Base-by-base conservation (phyloP, 1,284 basidiomycete genomes). In the Leucoagaricus sp. region DNA sequence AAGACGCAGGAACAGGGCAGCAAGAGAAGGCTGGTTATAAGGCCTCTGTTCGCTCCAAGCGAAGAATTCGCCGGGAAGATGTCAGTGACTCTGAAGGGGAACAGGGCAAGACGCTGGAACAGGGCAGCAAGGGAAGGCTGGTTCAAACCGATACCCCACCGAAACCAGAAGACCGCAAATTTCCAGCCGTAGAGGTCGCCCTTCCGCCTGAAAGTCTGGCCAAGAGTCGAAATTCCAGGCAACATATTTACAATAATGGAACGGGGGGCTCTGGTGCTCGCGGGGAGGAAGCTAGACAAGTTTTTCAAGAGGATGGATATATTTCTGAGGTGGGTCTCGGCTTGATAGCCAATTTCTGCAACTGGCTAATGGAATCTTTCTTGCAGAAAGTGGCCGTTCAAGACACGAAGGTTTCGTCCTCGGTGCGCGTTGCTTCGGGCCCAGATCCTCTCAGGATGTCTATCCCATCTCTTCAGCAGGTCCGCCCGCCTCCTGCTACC, bases 51-150 rank as follows among this genome's bases (percentile, higher is more conserved):
- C 40, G 48, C 15, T 23, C 41, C 19, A 57, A 26, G 26, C 28
- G 13, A 4, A 57, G 31, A 33, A 19, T 15, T 40, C 34, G 45
- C 4, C 42, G 17, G 31, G 54, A 56, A 2, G 54, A 48, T 50
- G 9, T 47, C 17, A 51, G 36, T 17, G 55, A 51, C 21, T 57
- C 55, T 28, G 55, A 57, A n/a, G 51, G 34, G 36, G 55, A 57
- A 19, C 49, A 45, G 10, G 25, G 23, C 31, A 36, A 36, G 26
- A 17, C 19, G n/a, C 41, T 34, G n/a, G 48, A 34, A n/a, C n/a
- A n/a, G n/a, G n/a, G n/a, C n/a, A n/a, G n/a, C n/a, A n/a, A n/a
- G n/a, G n/a, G n/a, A n/a, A n/a, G n/a, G n/a, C n/a, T n/a, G 6
- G 13, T 34, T 36, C 55, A 50, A 33, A 26, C 13, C n/a, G 31